Evolutionary conservation across 116 monocot species (phyloP), one percentile per base, ranked within the genome.

Genomic region (Papilionanthe hybrid): DNA sequence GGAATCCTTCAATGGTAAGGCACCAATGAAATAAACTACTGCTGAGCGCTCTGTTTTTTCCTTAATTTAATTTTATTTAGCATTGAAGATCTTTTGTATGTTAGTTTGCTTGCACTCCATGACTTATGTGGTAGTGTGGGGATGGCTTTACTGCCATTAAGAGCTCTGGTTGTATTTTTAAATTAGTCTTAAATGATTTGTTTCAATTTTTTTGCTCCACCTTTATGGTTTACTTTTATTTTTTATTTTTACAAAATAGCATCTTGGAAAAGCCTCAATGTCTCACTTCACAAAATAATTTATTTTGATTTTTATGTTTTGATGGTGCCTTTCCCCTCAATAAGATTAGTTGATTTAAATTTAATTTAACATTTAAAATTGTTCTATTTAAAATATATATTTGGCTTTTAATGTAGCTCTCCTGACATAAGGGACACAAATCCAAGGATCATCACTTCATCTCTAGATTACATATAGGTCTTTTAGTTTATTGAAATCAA

Each of bases 1-100:
- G 88, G 66, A 83, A 85, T 77, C 69, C 49, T 72, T 78, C 77
- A 71, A 77, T 82, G 22, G 69, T 77, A 37, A 77, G 71, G 77
- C 77, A 42, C 12, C 58, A 25, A 23, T 72, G 19, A 9, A 72
- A 80, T 30, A 53, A 44, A 32, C 23, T 23, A 41, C 32, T 72
- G 17, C 29, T 50, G 53, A 13, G 66, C 45, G 53, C 7, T 53
- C 15, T 7, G 37, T 72, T 72, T 15, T 71, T 37, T 19, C 4
- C n/a, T 72, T 28, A 7, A 37, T 67, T 28, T 28, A 27, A 58
- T 15, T 53, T 53, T 15, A 53, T 53, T 53, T 15, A 2, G 12
- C 0, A 15, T 53, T 53, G 53, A 53, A 17, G 53, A 53, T 53
- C 13, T 53, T 4, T 53, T 53, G 4, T 49, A 49, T 49, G 49